Percentiles rank a stretch among this genome's conserved stretches.
Conservation (phyloP, 768 basidiomycete genomes). For the Suillus occidentalis region DNA sequence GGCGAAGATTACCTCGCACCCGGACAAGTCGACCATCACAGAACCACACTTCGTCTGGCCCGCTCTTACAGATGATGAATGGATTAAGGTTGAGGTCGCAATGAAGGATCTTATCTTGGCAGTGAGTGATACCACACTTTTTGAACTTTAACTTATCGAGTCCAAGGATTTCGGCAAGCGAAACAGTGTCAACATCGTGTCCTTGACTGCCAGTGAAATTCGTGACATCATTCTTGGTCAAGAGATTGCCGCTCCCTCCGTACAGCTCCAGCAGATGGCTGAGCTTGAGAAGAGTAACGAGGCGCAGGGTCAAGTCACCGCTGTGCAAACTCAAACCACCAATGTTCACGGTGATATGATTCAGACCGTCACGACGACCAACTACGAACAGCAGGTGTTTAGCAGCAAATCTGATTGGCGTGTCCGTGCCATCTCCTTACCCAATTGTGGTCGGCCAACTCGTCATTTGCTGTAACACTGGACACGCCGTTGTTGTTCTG, state of each 20-base stretch:
- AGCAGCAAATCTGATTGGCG: slow-evolving; percentile 99
- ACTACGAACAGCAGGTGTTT: slow-evolving; percentile 98
- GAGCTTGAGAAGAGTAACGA: slow-evolving; percentile 96
- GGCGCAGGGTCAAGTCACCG: slow-evolving; percentile 93
- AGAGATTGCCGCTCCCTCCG: slow-evolving; percentile 94
- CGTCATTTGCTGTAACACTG: slow-evolving; percentile 80
- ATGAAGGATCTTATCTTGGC: slow-evolving; percentile 96
- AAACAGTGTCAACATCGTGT: slow-evolving; percentile 98
- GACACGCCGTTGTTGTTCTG: slow-evolving; percentile 96
- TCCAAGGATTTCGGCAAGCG: slow-evolving; percentile 94
- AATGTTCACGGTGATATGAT: slow-evolving; percentile 97
- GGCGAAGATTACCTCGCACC: slow-evolving; percentile 96
- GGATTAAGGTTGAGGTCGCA: slow-evolving; percentile 99
- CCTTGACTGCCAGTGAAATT: slow-evolving; percentile 93
- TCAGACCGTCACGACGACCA: slow-evolving; percentile 86
- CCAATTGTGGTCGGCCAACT: slow-evolving; percentile 82
- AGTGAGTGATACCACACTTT: slow-evolving; percentile 38
- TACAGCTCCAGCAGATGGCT: slow-evolving; percentile 98
- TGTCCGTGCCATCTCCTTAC: slow-evolving; percentile 96
- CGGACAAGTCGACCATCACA: slow-evolving; percentile 95
- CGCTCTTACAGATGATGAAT: slow-evolving; percentile 87
- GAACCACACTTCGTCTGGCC: slow-evolving; percentile 99
- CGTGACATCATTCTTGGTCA: slow-evolving; percentile 98
- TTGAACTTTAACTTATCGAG: slow-evolving; percentile 17
- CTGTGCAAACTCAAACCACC: slow-evolving; percentile 96